phyloP scores from a whole-genome alignment of 2,329 filamentous ascomycete genomes.

The Didymellaceae sp. region DNA sequence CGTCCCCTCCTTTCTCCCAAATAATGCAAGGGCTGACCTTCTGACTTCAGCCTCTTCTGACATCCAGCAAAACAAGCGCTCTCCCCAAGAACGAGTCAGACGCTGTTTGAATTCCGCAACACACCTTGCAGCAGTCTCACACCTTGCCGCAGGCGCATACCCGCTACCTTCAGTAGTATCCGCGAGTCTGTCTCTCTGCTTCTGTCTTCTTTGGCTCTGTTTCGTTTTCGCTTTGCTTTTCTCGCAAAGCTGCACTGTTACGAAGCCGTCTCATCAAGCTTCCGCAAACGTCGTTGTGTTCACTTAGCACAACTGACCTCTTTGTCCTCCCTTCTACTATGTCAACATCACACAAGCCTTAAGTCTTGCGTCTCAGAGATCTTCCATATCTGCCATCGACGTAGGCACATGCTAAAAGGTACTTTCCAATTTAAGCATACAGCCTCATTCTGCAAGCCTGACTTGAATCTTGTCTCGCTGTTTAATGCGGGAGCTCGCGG shows the following conservation, averaged over 20 bases:
- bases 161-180: constrained; percentile 37
- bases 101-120: constrained; percentile 43
- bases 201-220: constrained; percentile 36
- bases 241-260: constrained; percentile 39
- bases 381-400: constrained; percentile 25
- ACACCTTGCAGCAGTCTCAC: constrained; percentile 36
- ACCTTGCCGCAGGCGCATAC: constrained; percentile 22
- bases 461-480: constrained; percentile 42
- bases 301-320: constrained; percentile 38
- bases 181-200: constrained; percentile 43
- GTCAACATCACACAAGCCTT: constrained; percentile 38
- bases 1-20: constrained; percentile 39
- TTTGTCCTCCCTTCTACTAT: constrained; percentile 42
- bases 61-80: constrained; percentile 26
- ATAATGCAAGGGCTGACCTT: constrained; percentile 46
- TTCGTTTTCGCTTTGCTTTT: constrained; percentile 42
- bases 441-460: constrained; percentile 39
- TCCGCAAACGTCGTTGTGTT: constrained; percentile 44
- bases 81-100: constrained; percentile 37
- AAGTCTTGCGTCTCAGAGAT: constrained; percentile 31
- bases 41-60: constrained; percentile 31
- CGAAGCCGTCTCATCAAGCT: constrained; percentile 41
- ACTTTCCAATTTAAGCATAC: constrained; percentile 34
- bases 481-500: constrained; percentile 38
- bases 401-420: constrained; percentile 47